Conservation (phyloP, 352 stramenopile species). For the Phytopythium mirpurense region DNA sequence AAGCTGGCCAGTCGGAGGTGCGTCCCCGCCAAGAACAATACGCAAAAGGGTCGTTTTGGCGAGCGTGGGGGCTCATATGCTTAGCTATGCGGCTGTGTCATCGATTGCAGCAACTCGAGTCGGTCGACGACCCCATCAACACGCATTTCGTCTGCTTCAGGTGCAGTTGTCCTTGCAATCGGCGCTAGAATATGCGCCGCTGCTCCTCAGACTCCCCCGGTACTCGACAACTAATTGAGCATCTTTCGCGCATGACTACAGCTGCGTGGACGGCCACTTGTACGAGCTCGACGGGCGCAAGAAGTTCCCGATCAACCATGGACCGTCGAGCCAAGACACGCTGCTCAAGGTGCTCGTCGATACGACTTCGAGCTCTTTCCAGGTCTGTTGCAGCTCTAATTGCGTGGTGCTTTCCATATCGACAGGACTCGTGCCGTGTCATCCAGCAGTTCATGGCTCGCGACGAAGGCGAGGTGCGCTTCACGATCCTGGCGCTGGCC, state of each 20-base stretch:
- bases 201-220: too few species aligned
- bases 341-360: constrained; percentile 68
- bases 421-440: constrained; percentile 82
- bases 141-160: constrained; percentile 98
- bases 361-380: background rate
- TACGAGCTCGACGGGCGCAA: constrained; percentile 97
- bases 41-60: too few species aligned
- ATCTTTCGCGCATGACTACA: constrained; percentile 13
- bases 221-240: background rate
- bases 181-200: too few species aligned
- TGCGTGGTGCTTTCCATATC: background rate
- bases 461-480: constrained; percentile 92
- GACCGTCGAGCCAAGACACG: constrained; percentile 74
- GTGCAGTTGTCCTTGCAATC: constrained; percentile 8
- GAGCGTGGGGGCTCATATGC: too few species aligned
- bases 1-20: constrained; percentile 87
- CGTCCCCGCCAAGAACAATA: background rate
- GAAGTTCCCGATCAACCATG: constrained; percentile 92
- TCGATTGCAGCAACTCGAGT: constrained; percentile 69
- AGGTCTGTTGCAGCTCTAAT: background rate
- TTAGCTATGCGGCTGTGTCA: too few species aligned
- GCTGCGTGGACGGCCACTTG: constrained; percentile 85
- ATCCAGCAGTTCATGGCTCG: constrained; percentile 93
- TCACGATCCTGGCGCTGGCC: constrained; percentile 92
- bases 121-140: constrained; percentile 90